These are phyloP conservation scores for Colletotrichum sp. DNA, from an alignment of 2,329 filamentous ascomycete species.

Conservation along the genomic window DNA sequence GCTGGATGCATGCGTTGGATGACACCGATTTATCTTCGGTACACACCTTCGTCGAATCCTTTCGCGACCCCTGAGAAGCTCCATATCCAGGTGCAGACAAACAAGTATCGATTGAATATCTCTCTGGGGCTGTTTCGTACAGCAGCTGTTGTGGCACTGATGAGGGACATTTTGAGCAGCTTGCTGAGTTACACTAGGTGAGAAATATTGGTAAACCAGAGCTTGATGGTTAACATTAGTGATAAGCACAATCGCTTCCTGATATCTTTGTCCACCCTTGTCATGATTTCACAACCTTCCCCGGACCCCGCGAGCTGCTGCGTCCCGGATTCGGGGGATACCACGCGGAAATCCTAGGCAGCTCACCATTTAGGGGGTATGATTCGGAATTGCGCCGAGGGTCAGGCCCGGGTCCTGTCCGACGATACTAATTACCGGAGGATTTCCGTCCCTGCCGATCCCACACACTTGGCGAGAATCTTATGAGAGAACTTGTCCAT, in stretches of 20 bases:
- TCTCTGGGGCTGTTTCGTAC: slow-evolving; percentile 28
- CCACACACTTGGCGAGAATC: background rate
- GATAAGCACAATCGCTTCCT: background rate
- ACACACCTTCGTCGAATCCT: slow-evolving; percentile 33
- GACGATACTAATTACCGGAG: background rate
- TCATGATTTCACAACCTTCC: background rate
- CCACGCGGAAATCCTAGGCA: background rate
- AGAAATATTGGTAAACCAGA: background rate
- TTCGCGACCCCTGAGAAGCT: slow-evolving; percentile 33
- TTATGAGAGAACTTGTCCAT: background rate
- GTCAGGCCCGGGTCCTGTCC: background rate
- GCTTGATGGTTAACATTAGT: too few relatives aligned
- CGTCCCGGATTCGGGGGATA: background rate
- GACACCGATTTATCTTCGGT: background rate
- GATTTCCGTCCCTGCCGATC: background rate
- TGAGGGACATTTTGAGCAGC: slow-evolving; percentile 19
- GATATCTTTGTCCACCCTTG: background rate
- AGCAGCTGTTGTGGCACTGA: slow-evolving; percentile 29
- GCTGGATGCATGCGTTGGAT: background rate
- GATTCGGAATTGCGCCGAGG: background rate
- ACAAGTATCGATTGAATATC: slow-evolving; percentile 33
- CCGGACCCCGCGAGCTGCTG: background rate
- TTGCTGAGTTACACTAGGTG: background rate
- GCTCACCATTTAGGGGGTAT: background rate
- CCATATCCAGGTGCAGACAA: slow-evolving; percentile 29